phyloP scores from a whole-genome alignment of 805 yeast genomes.

The Candida tibetensis region DNA sequence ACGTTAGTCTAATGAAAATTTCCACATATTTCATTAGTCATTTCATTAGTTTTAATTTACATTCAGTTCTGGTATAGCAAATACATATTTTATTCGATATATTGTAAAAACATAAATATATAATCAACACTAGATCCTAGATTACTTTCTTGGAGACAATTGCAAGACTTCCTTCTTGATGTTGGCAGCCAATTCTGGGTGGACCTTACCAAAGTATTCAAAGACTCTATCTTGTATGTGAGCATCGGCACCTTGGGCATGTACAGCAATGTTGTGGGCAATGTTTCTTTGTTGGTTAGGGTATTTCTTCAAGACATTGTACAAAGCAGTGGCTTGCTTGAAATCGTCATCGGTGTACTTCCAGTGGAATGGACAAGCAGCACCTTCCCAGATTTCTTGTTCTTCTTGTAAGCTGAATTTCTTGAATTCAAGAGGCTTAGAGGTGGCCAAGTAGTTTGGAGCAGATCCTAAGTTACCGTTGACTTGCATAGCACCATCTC shows the following conservation, averaged over 20 bases:
- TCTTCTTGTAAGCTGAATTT: conserved; percentile 51
- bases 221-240: conserved; percentile 76
- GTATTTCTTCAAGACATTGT: conserved; percentile 72
- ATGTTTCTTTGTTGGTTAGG: conserved; percentile 82
- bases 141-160: conserved; percentile 46
- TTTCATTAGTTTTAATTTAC: too few species aligned
- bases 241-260: conserved; percentile 65
- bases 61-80: too few species aligned
- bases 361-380: conserved; percentile 89
- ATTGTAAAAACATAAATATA: neutral
- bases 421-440: conserved; percentile 49
- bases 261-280: conserved; percentile 80
- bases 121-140: conserved; percentile 1
- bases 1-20: too few species aligned
- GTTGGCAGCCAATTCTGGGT: conserved; percentile 61
- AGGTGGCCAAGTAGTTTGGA: conserved; percentile 70
- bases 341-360: conserved; percentile 69
- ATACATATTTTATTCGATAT: neutral
- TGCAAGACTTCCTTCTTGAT: conserved; percentile 63
- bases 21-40: too few species aligned
- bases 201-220: conserved; percentile 72
- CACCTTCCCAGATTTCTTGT: conserved; percentile 80
- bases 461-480: conserved; percentile 67
- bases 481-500: conserved; percentile 76
- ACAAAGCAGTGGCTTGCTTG: conserved; percentile 72